Conservation (phyloP, 2,329 filamentous ascomycete species). For the Ophiostoma quercus region DNA sequence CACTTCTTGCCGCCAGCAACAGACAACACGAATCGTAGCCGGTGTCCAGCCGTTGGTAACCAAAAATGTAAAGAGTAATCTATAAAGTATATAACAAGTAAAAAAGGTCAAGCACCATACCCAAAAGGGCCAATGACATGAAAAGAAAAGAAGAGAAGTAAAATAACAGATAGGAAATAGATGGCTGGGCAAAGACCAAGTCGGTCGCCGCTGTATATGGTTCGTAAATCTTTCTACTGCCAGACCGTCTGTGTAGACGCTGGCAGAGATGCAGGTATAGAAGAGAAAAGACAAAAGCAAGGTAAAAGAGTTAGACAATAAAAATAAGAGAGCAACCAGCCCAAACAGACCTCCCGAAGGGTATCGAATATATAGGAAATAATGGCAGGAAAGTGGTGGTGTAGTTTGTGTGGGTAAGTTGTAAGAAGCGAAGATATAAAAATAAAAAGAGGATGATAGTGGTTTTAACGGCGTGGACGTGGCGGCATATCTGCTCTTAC, state of each 20-base stretch:
- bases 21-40: constrained; percentile 9
- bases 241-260: neutral
- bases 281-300: constrained; percentile 10
- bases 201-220: constrained; percentile 21
- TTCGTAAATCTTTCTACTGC: constrained; percentile 22
- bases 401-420: constrained; percentile 15
- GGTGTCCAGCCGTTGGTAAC: constrained; percentile 9
- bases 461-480: constrained; percentile 35
- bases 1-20: constrained; percentile 2
- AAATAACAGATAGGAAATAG: constrained; percentile 20
- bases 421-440: constrained; percentile 25
- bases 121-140: constrained; percentile 26
- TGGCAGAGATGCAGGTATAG: constrained; percentile 2
- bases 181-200: constrained; percentile 17
- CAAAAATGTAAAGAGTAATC: constrained; percentile 24
- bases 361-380: constrained; percentile 41
- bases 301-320: constrained; percentile 17
- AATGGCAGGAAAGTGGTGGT: constrained; percentile 19
- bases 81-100: constrained; percentile 22
- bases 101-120: constrained; percentile 10
- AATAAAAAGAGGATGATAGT: constrained; percentile 25
- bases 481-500: constrained; percentile 22
- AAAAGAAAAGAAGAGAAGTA: constrained; percentile 20
- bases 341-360: constrained; percentile 38
- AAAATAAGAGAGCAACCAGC: constrained; percentile 26